Conservation (phyloP, 441 rosid genomes). For the Populus hybrid region DNA sequence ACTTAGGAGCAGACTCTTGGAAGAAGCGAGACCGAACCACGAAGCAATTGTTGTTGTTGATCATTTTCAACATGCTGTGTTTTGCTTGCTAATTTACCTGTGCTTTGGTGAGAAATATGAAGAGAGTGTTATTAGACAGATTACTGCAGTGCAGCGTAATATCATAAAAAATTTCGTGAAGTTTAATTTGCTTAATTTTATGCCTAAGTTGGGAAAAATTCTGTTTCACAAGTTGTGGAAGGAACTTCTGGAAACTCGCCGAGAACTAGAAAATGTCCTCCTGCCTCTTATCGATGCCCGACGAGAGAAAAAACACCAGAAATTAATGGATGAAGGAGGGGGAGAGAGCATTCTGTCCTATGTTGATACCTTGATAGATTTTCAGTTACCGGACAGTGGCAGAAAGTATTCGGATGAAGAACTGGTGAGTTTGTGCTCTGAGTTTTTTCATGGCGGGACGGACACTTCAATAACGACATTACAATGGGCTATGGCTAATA, state of each 20-base stretch:
- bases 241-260: not conserved
- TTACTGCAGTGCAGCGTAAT: constrained; percentile 2
- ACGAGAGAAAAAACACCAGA: not conserved
- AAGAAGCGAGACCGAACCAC: not conserved
- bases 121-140: constrained; percentile 7
- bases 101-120: constrained; percentile 23
- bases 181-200: constrained; percentile 8
- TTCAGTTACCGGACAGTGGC: not conserved
- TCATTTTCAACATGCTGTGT: constrained; percentile 9
- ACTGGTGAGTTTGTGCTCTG: constrained; percentile 20
- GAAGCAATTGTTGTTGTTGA: not conserved
- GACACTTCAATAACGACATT: constrained; percentile 34
- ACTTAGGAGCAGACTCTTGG: not conserved
- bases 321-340: not conserved
- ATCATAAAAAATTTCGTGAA: not conserved
- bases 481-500: constrained; percentile 41
- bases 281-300: constrained; percentile 5
- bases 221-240: constrained; percentile 12
- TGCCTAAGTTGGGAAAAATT: constrained; percentile 10
- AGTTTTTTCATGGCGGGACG: constrained; percentile 30
- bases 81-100: constrained; percentile 14
- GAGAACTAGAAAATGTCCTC: constrained; percentile 1
- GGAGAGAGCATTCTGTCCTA: not conserved
- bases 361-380: constrained; percentile 10
- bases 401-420: constrained; percentile 8